A percentile compares a stretch with the other conserved stretches of the same genome.
phyloP scores from a whole-genome alignment of 805 yeast species.

The Schizosaccharomyces pombe region DNA sequence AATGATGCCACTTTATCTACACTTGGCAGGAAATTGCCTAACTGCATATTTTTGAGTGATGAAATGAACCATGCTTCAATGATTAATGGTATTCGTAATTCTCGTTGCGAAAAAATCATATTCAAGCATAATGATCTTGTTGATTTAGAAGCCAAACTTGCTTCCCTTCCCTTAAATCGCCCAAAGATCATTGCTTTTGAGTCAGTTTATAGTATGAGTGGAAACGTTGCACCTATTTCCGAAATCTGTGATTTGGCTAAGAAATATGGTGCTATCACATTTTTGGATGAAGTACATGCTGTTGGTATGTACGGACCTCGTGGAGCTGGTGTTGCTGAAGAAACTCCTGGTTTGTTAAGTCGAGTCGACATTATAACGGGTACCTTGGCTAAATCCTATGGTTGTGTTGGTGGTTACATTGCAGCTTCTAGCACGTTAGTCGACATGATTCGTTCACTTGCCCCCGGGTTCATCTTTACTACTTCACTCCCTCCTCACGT shows the following conservation, averaged over 20 bases:
- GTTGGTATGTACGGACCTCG: conserved; percentile 98
- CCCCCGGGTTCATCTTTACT: conserved; percentile 95
- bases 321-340: conserved; percentile 99
- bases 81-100: conserved; percentile 87
- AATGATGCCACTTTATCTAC: conserved; percentile 85
- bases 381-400: conserved; percentile 90
- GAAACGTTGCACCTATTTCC: conserved; percentile 84
- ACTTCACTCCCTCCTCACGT: conserved; percentile 92
- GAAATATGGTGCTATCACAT: conserved; percentile 89
- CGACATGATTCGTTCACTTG: conserved; percentile 89
- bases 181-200: conserved; percentile 95
- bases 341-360: conserved; percentile 27
- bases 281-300: conserved; percentile 95
- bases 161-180: conserved; percentile 56
- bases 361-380: conserved; percentile 93
- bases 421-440: conserved; percentile 66
- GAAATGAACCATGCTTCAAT: conserved; percentile 90
- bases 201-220: conserved; percentile 95
- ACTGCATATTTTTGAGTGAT: conserved; percentile 78
- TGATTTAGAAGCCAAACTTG: conserved; percentile 59
- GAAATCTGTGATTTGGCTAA: conserved; percentile 88
- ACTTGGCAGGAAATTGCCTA: conserved; percentile 73
- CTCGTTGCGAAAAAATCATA: conserved; percentile 67
- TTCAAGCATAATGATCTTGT: conserved; percentile 75
- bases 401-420: conserved; percentile 92